Evolutionary conservation across 306 rosid species (phyloP), one percentile per base, ranked within the genome.

Genomic region (Quercus mongolica): DNA sequence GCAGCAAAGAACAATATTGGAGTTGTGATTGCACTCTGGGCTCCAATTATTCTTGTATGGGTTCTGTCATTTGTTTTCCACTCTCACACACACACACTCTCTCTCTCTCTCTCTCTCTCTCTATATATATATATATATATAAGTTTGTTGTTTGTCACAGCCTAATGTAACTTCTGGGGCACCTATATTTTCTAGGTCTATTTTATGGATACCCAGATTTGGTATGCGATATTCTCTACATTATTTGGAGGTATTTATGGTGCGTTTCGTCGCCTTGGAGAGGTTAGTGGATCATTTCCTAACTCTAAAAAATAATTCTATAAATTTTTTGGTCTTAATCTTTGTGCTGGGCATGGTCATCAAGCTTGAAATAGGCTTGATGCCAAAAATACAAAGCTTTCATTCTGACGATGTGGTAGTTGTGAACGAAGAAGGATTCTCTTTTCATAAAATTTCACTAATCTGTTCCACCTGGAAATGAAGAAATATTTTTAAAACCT

Each of bases 191-290:
- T 82, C 56, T 49, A 94, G 99, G 99, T 94, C 71, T 94, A 94
- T 80, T 94, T 94, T 85, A 95, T 95, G 99, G 99, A 95, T 88
- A 81, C 97, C 76, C 98, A 95, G 79, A 95, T 95, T 74, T 95
- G 99, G 99, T 95, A 95, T 84, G 99, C 98, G 77, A 95, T 95
- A 85, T 95, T 91, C 88, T 95, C 98, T 10, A 95, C 99, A 52
- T 81, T 95, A 83, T 92, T 92, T 82, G 99, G 98, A 26, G 99
- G 99, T 76, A 86, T 95, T 80, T 95, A 95, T 90, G 99, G 99
- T 67, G 98, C 99, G 68, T 92, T 91, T 79, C 99, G 99, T 18
- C 98, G 98, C 74, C 92, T 95, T 5, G 99, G 99, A 81, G 99
- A 95, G 99, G 99, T 92, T 80, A 73, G 87, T 84, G 35, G 59